Evolutionary conservation across 352 stramenopile species (phyloP).

Genomic region (Plasmopara muralis): DNA sequence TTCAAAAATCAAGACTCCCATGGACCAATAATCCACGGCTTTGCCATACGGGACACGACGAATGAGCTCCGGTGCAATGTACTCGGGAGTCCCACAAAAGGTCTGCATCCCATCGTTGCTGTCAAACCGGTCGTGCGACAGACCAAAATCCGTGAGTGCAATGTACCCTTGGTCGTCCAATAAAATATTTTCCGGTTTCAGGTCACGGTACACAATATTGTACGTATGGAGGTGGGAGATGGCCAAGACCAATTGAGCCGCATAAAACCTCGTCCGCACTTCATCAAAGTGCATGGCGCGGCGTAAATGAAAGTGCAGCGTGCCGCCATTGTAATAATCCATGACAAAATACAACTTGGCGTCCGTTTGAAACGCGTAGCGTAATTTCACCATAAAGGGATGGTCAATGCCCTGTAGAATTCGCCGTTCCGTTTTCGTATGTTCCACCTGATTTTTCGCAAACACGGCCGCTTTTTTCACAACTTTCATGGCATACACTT

Average conservation of each 20-base stretch:
- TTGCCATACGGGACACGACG: constrained; percentile 65
- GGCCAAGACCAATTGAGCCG: constrained; percentile 72
- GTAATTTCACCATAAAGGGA: constrained; percentile 81
- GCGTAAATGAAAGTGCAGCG: constrained; percentile 76
- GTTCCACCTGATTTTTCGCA: constrained; percentile 85
- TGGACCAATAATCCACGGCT: constrained; percentile 84
- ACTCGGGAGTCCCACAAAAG: constrained; percentile 81
- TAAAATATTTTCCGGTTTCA: constrained; percentile 85
- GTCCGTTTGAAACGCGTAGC: constrained; percentile 82
- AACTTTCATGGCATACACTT: constrained; percentile 90
- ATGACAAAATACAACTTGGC: constrained; percentile 87
- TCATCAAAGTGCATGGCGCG: constrained; percentile 68
- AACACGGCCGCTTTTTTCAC: constrained; percentile 87
- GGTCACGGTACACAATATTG: constrained; percentile 81
- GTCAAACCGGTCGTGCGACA: constrained; percentile 73
- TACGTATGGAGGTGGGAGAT: constrained; percentile 80
- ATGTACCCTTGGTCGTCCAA: constrained; percentile 81
- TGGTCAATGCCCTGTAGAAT: constrained; percentile 84
- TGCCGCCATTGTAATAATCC: constrained; percentile 86
- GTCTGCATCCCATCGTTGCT: constrained; percentile 75
- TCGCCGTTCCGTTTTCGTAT: constrained; percentile 87
- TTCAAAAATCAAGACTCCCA: constrained; percentile 81
- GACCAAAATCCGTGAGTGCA: constrained; percentile 85
- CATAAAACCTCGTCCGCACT: constrained; percentile 63
- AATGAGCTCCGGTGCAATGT: constrained; percentile 79